phyloP scores from a whole-genome alignment of 2,329 filamentous ascomycete species.

The Dactylellina haptotyla region DNA sequence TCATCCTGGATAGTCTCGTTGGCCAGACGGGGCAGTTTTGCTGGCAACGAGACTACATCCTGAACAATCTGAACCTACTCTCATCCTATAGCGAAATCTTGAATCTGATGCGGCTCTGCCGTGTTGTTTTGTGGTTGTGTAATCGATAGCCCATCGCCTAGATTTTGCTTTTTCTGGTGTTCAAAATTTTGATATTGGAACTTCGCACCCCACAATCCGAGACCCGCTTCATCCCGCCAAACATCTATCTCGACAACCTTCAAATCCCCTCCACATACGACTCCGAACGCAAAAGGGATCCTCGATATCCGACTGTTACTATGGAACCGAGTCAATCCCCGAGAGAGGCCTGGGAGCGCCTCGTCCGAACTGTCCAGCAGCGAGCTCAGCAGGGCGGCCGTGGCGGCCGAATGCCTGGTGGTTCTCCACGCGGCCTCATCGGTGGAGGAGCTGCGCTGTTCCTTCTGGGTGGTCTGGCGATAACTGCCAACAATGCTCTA shows the following conservation, averaged over 20 bases:
- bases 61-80: no score
- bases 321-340: constrained; percentile 64
- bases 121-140: constrained; percentile 2
- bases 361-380: constrained; percentile 63
- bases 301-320: not conserved
- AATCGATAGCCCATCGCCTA: constrained; percentile 21
- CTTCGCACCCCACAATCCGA: constrained; percentile 48
- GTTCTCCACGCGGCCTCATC: constrained; percentile 65
- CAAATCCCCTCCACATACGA: constrained; percentile 60
- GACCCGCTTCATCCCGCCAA: constrained; percentile 56
- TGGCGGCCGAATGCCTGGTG: constrained; percentile 63
- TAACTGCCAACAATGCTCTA: constrained; percentile 71
- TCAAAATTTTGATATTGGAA: constrained; percentile 43
- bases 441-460: constrained; percentile 68
- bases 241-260: constrained; percentile 54
- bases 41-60: no score
- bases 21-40: no score
- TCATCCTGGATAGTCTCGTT: no score
- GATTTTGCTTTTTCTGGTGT: constrained; percentile 49
- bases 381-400: constrained; percentile 66
- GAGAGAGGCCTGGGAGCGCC: constrained; percentile 72
- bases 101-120: constrained; percentile 12
- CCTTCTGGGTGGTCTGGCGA: constrained; percentile 67
- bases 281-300: not conserved
- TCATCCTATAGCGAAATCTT: no score